Evolutionary conservation across 805 yeast genomes (phyloP), one percentile per base, ranked within the genome.

Genomic region (Metschnikowia baotianmanensis): DNA sequence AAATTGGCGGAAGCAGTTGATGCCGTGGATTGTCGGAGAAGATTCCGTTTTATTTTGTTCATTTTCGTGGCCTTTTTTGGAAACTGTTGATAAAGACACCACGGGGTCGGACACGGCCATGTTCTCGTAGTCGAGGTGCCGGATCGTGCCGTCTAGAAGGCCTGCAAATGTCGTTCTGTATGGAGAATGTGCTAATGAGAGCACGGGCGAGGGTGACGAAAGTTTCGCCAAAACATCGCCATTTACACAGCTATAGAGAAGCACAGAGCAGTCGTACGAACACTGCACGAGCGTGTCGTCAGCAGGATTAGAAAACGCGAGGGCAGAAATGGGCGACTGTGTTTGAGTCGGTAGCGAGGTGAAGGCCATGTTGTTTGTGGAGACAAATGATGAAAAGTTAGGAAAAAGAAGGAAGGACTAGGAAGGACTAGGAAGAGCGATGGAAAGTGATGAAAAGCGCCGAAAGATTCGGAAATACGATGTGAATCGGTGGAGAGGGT

Each of bases 111-210:
- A 37, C 16, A 51, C 21, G 15, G 34, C 28, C 45, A 45, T 43
- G 47, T 73, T 71, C 39, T 76, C 82, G 32, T 72, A 55, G 60
- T 83, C 85, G 4, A 77, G 56, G 34, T 65, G 67, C 16, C 71
- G 57, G 1, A 82, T 62, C n/a, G 69, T 59, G 2, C 88, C 86
- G 46, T 78, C 78, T 2, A 78, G 62, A 20, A 71, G 68, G 0
- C 83, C 82, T 3, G 69, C 66, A 43, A 63, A 75, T 1, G 76
- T 69, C 6, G 55, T 43, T 27, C 46, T 59, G 48, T 53, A 45
- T 34, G 59, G 30, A 37, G 53, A 53, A 42, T 50, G 45, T 3
- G 66, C 61, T 18, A 69, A 57, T 18, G 58, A 48, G n/a, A 67
- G 52, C 10, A 59, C 57, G 4, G 67, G 59, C 19, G 41, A 17